A percentile compares a stretch with the other conserved stretches of the same genome.
Evolutionary conservation across 2,329 filamentous ascomycete species (phyloP).

Genomic region (Calonectria pauciramosa): DNA sequence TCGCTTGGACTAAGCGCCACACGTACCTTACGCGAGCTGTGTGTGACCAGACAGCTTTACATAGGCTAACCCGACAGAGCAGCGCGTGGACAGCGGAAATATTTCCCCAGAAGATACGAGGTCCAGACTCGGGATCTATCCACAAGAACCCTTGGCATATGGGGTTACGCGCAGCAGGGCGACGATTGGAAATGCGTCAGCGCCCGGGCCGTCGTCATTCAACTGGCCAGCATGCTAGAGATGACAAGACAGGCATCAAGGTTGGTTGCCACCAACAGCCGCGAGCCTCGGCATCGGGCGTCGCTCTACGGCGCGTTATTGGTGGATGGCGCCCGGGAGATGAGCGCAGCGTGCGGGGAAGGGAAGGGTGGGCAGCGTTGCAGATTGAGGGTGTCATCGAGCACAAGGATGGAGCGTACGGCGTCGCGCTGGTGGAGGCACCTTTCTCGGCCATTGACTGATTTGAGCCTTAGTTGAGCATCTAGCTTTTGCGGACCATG

Average conservation of each 20-base stretch:
- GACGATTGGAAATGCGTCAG: conserved; percentile 17
- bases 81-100: background rate
- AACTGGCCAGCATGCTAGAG: background rate
- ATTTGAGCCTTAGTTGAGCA: conserved; percentile 11
- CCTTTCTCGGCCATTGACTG: conserved; percentile 9
- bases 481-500: background rate
- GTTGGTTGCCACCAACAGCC: conserved; percentile 3
- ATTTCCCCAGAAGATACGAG: background rate
- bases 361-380: conserved; percentile 1
- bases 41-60: background rate
- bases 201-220: conserved; percentile 5
- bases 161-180: background rate
- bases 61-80: background rate
- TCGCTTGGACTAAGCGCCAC: background rate
- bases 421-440: conserved; percentile 10
- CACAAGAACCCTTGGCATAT: conserved; percentile 1
- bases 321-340: conserved; percentile 25
- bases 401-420: conserved; percentile 14
- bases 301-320: conserved; percentile 23
- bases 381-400: conserved; percentile 15
- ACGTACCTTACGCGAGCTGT: background rate
- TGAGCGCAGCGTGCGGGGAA: conserved; percentile 26
- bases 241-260: conserved; percentile 7
- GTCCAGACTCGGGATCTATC: background rate
- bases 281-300: conserved; percentile 27